phyloP scores from a whole-genome alignment of 2,329 filamentous ascomycete species.

The Ceratocystis alfenasii region DNA sequence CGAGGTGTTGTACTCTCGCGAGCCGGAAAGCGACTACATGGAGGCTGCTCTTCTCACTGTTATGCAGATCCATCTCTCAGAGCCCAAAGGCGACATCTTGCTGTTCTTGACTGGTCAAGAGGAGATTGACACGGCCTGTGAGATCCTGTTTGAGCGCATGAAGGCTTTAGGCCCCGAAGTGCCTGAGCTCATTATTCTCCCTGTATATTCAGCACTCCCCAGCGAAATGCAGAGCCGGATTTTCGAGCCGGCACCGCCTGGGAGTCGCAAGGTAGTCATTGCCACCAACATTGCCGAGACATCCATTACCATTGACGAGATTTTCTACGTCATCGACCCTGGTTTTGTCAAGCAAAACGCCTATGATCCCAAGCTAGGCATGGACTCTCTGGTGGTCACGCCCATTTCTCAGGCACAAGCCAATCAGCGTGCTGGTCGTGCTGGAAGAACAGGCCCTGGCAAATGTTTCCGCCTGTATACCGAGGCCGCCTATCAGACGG shows the following conservation, averaged over 20 bases:
- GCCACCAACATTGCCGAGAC: slow-evolving; percentile 98
- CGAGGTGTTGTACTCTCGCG: slow-evolving; percentile 86
- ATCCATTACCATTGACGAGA: slow-evolving; percentile 93
- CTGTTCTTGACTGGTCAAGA: slow-evolving; percentile 95
- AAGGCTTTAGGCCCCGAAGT: slow-evolving; percentile 84
- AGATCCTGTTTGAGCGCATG: slow-evolving; percentile 90
- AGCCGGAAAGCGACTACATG: slow-evolving; percentile 91
- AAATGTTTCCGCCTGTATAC: slow-evolving; percentile 96
- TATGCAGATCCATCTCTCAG: slow-evolving; percentile 94
- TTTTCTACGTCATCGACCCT: slow-evolving; percentile 94
- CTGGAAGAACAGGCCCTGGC: slow-evolving; percentile 85
- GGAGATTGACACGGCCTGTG: slow-evolving; percentile 90
- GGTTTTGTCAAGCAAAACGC: slow-evolving; percentile 97
- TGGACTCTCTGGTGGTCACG: slow-evolving; percentile 92
- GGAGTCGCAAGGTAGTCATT: slow-evolving; percentile 85
- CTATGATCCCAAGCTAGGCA: slow-evolving; percentile 91
- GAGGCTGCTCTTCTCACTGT: slow-evolving; percentile 90
- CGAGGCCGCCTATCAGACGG: slow-evolving; percentile 85
- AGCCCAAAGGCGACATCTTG: slow-evolving; percentile 87
- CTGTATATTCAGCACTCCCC: slow-evolving; percentile 89
- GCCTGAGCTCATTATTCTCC: slow-evolving; percentile 82
- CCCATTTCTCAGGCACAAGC: slow-evolving; percentile 96
- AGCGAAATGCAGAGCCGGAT: slow-evolving; percentile 89
- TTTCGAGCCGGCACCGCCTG: slow-evolving; percentile 82
- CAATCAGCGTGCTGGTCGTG: slow-evolving; percentile 83